Evolutionary conservation across 2,329 filamentous ascomycete species (phyloP).

Genomic region (Penicillium sp.): DNA sequence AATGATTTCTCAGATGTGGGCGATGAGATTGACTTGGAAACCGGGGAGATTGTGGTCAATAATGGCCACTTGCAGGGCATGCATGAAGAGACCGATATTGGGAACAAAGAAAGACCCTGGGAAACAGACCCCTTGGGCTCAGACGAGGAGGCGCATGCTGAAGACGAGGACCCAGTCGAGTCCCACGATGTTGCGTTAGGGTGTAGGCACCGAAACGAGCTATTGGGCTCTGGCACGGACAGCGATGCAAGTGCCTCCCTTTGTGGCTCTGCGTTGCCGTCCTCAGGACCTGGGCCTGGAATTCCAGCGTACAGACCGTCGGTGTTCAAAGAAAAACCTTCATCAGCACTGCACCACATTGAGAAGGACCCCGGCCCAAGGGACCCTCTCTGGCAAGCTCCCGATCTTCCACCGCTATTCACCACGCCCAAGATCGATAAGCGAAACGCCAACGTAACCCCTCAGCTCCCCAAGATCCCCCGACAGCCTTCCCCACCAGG

Average conservation of each 20-base stretch:
- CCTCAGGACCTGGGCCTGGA: constrained; percentile 7
- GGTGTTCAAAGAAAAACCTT: constrained; percentile 2
- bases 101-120: constrained; percentile 33
- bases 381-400: constrained; percentile 29
- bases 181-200: neutral
- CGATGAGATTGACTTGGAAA: constrained; percentile 85
- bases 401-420: constrained; percentile 25
- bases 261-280: constrained; percentile 4
- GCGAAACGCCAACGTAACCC: constrained; percentile 12
- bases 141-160: constrained; percentile 13
- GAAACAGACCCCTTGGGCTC: constrained; percentile 22
- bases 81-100: constrained; percentile 59
- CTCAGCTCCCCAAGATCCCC: constrained; percentile 25
- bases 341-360: constrained; percentile 5
- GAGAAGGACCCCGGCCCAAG: constrained; percentile 11
- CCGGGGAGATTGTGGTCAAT: constrained; percentile 81
- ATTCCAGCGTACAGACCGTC: constrained; percentile 15
- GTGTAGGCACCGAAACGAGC: neutral
- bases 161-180: neutral
- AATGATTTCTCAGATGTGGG: constrained; percentile 80
- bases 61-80: constrained; percentile 80
- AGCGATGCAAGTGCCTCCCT: neutral
- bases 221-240: constrained; percentile 1
- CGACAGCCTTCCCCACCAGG: constrained; percentile 40
- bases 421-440: constrained; percentile 24